Evolutionary conservation across 2,329 filamentous ascomycete species (phyloP), one percentile per base, ranked within the genome.

Genomic region (Epichloe baconii): DNA sequence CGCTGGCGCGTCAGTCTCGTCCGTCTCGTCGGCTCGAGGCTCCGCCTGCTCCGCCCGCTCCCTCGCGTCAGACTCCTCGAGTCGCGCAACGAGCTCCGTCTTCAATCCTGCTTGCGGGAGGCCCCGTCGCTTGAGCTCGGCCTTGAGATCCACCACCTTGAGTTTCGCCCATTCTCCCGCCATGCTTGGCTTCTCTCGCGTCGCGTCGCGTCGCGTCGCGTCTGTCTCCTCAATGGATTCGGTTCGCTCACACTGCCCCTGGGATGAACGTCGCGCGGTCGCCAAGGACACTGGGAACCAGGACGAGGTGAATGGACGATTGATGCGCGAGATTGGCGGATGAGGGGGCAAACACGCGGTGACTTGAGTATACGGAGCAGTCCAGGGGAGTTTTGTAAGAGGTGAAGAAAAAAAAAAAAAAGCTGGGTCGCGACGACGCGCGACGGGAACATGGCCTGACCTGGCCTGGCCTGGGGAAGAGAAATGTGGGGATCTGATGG

Each of bases 61-160:
- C 5, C 21, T n/a, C 34, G 31, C 44, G 48, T 62, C 62, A 26
- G 58, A 57, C n/a, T 54, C 60, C 45, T 72, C 62, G 44, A 91
- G 68, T 53, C 83, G 79, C 54, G 83, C 77, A 51, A 90, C 74
- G 45, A 89, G 77, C 53, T 85, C 85, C 23, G 81, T 75, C 64
- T 89, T 86, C 49, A 88, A 74, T 8, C 86, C 86, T 23, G 78
- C 78, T 54, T 81, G 77, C 5, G 80, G 71, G 40, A 90, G 76
- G n/a, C 82, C 81, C 56, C 85, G 79, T 53, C 73, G 74, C 68
- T 86, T 88, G 42, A 90, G 75, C 71, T 89, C 85, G 21, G 79
- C 79, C 66, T 83, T 85, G 53, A 91, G 76, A 61, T 89, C 84
- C 36, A 82, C 73, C 55, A 91, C 86, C 68, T 86, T 90, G 61